Percentiles rank a stretch among this genome's conserved stretches.
Evolutionary conservation across 257 asterid genomes (phyloP).

Genomic region (Fraxinus pennsylvanica): DNA sequence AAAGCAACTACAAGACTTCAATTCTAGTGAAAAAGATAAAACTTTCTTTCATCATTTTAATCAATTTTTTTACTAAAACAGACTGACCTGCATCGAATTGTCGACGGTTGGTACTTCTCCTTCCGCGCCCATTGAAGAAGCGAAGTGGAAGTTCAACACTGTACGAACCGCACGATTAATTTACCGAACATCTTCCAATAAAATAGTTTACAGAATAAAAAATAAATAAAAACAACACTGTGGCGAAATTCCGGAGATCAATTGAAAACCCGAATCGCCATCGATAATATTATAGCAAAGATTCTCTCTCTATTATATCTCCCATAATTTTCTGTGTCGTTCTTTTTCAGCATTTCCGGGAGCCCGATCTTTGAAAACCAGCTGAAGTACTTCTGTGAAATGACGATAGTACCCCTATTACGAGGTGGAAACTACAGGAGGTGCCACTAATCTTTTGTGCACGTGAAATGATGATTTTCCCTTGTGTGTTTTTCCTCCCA

Average conservation of each 20-base stretch:
- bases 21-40: background rate
- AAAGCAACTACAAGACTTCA: background rate
- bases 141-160: slow-evolving; percentile 33
- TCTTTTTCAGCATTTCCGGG: slow-evolving; percentile 16
- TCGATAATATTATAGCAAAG: slow-evolving; percentile 28
- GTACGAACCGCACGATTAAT: slow-evolving; percentile 28
- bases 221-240: slow-evolving; percentile 13
- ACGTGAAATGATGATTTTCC: no score
- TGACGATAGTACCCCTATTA: slow-evolving; percentile 37
- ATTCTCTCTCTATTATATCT: slow-evolving; percentile 30
- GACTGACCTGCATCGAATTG: slow-evolving; percentile 55
- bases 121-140: slow-evolving; percentile 50
- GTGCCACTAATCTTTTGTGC: slow-evolving; percentile 15
- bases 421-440: background rate
- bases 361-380: slow-evolving; percentile 39
- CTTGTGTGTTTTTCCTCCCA: no score
- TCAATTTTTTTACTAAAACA: no score
- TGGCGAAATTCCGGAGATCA: slow-evolving; percentile 29
- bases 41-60: background rate
- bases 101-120: slow-evolving; percentile 45
- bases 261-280: slow-evolving; percentile 62
- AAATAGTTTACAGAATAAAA: slow-evolving; percentile 54
- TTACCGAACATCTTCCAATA: slow-evolving; percentile 16
- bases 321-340: slow-evolving; percentile 28
- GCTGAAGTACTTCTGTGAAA: slow-evolving; percentile 20